phyloP scores from a whole-genome alignment of 129 eudicot genomes.

The Erigeron canadensis region DNA sequence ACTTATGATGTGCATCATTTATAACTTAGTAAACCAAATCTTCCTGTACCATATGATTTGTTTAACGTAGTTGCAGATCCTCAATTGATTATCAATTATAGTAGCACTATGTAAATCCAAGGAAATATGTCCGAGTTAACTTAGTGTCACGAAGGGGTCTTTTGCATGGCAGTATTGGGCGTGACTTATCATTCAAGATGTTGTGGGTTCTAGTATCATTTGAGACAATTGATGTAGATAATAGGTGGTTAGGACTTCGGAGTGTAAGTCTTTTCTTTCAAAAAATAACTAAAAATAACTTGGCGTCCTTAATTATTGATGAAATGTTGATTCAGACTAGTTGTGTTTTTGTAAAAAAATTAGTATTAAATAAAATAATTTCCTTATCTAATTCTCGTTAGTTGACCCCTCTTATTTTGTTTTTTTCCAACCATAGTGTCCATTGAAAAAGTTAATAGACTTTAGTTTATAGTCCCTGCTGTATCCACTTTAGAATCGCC shows the following conservation, averaged over 20 bases:
- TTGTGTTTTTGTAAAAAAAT: no score
- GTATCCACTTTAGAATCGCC: slow-evolving; percentile 13
- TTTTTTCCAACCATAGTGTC: not conserved
- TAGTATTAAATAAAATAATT: no score
- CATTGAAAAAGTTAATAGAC: slow-evolving; percentile 11
- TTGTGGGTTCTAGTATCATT: no score
- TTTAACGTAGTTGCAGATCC: not conserved
- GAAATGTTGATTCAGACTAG: no score
- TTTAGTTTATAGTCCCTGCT: not conserved
- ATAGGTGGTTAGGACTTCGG: no score
- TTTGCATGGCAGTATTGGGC: no score
- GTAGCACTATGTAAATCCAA: not conserved
- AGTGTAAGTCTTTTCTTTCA: no score
- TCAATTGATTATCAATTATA: not conserved
- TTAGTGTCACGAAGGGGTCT: not conserved
- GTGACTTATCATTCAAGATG: no score
- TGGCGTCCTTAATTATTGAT: no score
- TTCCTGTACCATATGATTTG: not conserved
- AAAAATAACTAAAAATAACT: no score
- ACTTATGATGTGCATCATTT: not conserved
- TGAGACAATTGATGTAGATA: no score
- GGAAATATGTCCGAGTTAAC: not conserved
- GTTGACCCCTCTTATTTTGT: not conserved
- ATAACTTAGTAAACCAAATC: not conserved
- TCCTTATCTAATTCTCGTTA: no score